Base-by-base conservation (phyloP, 805 yeast genomes). In the Saccharomycopsis amapae region DNA sequence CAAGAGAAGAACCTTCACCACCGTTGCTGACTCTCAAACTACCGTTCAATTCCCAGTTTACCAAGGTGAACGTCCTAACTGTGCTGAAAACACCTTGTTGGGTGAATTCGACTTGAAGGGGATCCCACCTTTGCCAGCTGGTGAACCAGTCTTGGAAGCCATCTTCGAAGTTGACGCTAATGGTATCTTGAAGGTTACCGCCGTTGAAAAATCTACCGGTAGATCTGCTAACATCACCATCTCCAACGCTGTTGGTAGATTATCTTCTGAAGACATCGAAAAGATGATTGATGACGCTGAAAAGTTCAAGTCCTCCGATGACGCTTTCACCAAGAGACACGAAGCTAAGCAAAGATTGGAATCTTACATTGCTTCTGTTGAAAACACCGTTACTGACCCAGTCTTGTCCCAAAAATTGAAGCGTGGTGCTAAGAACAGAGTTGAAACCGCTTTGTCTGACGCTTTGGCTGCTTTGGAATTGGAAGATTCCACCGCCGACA, bases 11-110 rank as follows among this genome's bases (percentile, higher is more conserved):
- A 90, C 95, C 61, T 90, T 90, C 87, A 88, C 98, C 67, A 90
- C 98, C 60, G 95, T 86, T 65, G 95, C 85, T 62, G 98, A 90
- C 79, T 87, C 86, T 79, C 98, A 90, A 78, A 90, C 97, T 65
- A 86, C 96, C 60, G 97, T 90, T 57, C 93, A 86, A 73, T 88
- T 90, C 85, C 97, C 95, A 72, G 97, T 90, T 58, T 90, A 84
- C 81, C 97, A 90, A 79, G 98, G 98, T 82, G 98, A 90, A 80
- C 93, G 98, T 79, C 95, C 90, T 64, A 85, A 88, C 88, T 88
- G 96, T 72, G 74, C 83, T 66, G 97, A 90, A 77, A 90, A 90
- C 87, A 86, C 95, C 67, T 78, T 83, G 64, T 83, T 90, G 69
- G 98, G 97, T 77, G 95, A 90, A 80, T 90, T 90, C 73, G 97